Conservation (phyloP, 2,329 filamentous ascomycete species). For the Neoascochyta sp. region DNA sequence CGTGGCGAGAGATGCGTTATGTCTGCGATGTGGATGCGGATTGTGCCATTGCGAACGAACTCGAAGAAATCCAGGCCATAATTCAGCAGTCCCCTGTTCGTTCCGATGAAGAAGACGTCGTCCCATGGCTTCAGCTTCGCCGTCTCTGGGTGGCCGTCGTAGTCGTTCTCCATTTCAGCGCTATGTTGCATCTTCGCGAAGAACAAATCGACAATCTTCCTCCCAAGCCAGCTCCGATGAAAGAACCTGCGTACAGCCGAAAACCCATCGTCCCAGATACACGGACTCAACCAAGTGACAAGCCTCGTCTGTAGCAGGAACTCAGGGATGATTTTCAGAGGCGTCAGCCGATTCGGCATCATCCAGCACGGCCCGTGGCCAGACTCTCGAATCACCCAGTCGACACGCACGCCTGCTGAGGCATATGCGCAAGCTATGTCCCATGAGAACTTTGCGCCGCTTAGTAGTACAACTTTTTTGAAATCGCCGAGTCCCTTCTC, state of each 20-base stretch:
- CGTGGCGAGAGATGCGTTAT: slow-evolving; percentile 48
- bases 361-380: slow-evolving; percentile 60
- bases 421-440: slow-evolving; percentile 60
- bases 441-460: slow-evolving; percentile 62
- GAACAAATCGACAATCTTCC: slow-evolving; percentile 53
- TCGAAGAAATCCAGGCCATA: slow-evolving; percentile 57
- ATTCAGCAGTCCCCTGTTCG: slow-evolving; percentile 57
- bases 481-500: slow-evolving; percentile 38
- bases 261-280: slow-evolving; percentile 69
- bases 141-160: slow-evolving; percentile 42
- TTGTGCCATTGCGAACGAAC: slow-evolving; percentile 50
- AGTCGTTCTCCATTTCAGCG: slow-evolving; percentile 45
- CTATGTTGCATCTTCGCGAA: slow-evolving; percentile 55
- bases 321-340: slow-evolving; percentile 63
- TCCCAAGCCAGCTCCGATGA: slow-evolving; percentile 55
- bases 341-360: slow-evolving; percentile 59
- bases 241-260: slow-evolving; percentile 52
- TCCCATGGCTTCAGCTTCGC: slow-evolving; percentile 43
- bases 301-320: slow-evolving; percentile 62
- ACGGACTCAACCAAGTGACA: slow-evolving; percentile 71
- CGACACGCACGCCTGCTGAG: slow-evolving; percentile 49
- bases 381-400: slow-evolving; percentile 55
- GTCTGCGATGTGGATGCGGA: slow-evolving; percentile 55
- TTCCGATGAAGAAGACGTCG: slow-evolving; percentile 51
- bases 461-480: slow-evolving; percentile 49